Percentiles rank a stretch among this genome's conserved stretches.
phyloP scores from a whole-genome alignment of 148 eudicot species.

The Gaultheria prostrata region DNA sequence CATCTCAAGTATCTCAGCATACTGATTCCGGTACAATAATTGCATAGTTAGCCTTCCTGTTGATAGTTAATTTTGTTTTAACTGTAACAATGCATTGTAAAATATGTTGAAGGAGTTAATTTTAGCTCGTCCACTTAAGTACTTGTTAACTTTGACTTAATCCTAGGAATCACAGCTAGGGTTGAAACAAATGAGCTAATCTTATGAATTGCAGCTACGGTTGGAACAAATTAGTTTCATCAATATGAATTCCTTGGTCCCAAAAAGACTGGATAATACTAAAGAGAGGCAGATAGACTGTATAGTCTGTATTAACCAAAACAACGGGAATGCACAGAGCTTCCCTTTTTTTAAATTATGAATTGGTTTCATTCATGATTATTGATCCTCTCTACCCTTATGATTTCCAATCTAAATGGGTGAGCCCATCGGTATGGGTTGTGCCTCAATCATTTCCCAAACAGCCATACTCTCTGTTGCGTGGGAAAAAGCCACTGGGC shows the following conservation, averaged over 20 bases:
- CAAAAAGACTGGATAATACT: no score
- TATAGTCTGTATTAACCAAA: no score
- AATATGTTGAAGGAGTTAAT: not conserved
- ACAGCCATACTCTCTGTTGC: not conserved
- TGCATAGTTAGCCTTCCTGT: not conserved
- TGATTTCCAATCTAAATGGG: no score
- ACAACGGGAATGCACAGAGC: no score
- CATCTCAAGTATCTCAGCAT: not conserved
- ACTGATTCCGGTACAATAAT: not conserved
- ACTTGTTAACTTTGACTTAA: not conserved
- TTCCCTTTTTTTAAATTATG: no score
- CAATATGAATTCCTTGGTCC: no score
- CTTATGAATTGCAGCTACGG: no score
- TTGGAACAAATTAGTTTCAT: no score
- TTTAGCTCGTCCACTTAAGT: not conserved
- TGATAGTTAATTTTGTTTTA: not conserved
- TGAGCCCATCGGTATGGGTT: no score
- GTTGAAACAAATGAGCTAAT: not conserved
- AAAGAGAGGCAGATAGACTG: no score
- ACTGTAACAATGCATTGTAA: not conserved
- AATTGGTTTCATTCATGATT: no score
- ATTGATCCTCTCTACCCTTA: no score
- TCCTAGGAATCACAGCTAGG: not conserved
- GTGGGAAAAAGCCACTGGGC: not conserved
- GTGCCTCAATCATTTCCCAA: not conserved